Evolutionary conservation across 108 stramenopile species (phyloP).

Genomic region (Ochromonas danica): DNA sequence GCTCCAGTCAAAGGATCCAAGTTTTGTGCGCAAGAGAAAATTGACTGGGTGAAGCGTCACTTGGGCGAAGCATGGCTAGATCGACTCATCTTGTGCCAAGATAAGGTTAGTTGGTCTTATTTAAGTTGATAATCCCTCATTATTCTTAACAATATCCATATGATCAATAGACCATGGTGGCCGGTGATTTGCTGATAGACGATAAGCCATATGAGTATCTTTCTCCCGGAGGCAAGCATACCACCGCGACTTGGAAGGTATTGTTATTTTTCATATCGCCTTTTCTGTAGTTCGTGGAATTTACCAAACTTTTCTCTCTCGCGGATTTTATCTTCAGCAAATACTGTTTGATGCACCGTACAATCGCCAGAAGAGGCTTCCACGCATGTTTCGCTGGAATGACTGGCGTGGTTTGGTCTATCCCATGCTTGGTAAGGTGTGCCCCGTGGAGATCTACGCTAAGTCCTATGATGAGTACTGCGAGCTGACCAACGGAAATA

Average conservation of each 20-base stretch:
- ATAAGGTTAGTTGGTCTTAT: background rate
- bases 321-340: slow-evolving; percentile 25
- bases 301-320: too few species aligned
- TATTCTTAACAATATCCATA: background rate
- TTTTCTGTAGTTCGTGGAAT: too few species aligned
- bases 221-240: background rate
- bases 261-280: too few species aligned
- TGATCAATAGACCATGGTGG: background rate
- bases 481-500: too few species aligned
- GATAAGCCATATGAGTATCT: background rate
- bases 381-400: background rate
- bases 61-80: background rate
- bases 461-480: too few species aligned
- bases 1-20: background rate
- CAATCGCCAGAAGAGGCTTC: background rate
- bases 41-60: background rate
- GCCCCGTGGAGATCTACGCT: too few species aligned
- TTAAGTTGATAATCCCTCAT: too few species aligned
- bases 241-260: slow-evolving; percentile 26
- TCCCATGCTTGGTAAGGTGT: background rate
- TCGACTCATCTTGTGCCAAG: background rate
- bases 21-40: slow-evolving; percentile 12
- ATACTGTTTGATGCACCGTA: slow-evolving; percentile 23
- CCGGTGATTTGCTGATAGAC: slow-evolving; percentile 18
- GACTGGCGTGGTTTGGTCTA: background rate